Base-by-base conservation (phyloP, 2,329 filamentous ascomycete species). In the Pseudopyrenochaeta lycopersici region DNA sequence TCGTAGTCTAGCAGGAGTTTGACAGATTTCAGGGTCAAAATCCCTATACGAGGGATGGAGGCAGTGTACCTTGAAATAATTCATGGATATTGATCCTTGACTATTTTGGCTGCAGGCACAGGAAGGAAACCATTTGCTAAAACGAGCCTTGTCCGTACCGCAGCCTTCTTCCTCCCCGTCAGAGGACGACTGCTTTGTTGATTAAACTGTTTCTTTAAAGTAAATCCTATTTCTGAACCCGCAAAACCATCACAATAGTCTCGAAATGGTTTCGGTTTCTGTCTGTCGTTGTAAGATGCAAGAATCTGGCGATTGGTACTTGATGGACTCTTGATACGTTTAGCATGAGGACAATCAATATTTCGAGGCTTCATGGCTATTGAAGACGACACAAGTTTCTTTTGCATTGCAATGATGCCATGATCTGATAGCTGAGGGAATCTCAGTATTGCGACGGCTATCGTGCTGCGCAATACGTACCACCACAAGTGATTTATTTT, bases 181-280 rank as follows among this genome's bases (percentile, higher is more conserved):
- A 31, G 6, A 12, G 15, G 15, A 15, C 6, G 7, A 20, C 44
- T 47, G 15, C 9, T n/a, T 18, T 43, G 44, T 23, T 18, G 32
- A 14, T 14, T 47, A 7, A 35, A 14, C 30, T 15, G 42, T 15
- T 29, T 52, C 7, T 18, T 38, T 14, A 27, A 15, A 43, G 29
- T 38, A 18, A 48, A 20, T 7, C 15, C 35, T 11, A 56, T 48
- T 21, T 65, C 62, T 6, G 38, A 29, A 15, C 57, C 56, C 4
- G 52, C 38, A 40, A 63, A 64, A 4, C 59, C 58, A 41, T 67
- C 64, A 30, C 44, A 58, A 14, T 14, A 35, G 27, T 33, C 32
- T 9, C 23, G 23, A 27, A 52, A 27, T 20, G 7, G 10, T 9
- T 18, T 15, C 15, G 18, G 23, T 38, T 27, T 32, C 7, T 12